Evolutionary conservation across 2,329 filamentous ascomycete species (phyloP).

Genomic region (Escovopsis weberi): DNA sequence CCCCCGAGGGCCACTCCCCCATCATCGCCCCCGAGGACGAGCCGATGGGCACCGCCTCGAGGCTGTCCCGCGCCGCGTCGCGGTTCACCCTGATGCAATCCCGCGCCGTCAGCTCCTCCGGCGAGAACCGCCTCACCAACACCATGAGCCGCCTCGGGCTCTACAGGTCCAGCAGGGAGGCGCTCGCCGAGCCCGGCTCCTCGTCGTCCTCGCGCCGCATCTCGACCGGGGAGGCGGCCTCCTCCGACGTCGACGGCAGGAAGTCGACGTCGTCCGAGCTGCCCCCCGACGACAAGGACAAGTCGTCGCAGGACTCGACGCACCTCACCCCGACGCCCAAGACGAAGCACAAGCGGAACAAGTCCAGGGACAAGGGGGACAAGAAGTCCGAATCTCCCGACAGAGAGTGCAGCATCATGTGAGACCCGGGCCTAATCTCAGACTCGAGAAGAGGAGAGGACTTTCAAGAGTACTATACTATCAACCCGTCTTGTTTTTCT

Average conservation of each 20-base stretch:
- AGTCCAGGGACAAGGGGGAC: conserved; percentile 24
- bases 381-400: conserved; percentile 26
- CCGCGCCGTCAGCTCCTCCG: conserved; percentile 42
- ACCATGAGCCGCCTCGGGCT: conserved; percentile 42
- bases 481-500: too few relatives aligned
- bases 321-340: conserved; percentile 11
- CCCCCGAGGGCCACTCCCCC: conserved; percentile 21
- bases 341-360: conserved; percentile 21
- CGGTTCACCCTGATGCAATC: conserved; percentile 37
- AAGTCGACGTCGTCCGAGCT: not conserved
- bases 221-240: conserved; percentile 13
- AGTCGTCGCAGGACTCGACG: conserved; percentile 1
- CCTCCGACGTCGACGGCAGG: conserved; percentile 6
- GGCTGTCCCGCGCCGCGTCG: conserved; percentile 43
- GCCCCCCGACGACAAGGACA: not conserved
- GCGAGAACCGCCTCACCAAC: conserved; percentile 42
- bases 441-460: too few relatives aligned
- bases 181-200: conserved; percentile 12
- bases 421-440: not conserved
- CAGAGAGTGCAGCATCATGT: conserved; percentile 36
- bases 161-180: conserved; percentile 37
- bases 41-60: conserved; percentile 28
- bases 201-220: conserved; percentile 14
- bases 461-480: too few relatives aligned
- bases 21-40: conserved; percentile 36